Base-by-base conservation (phyloP, 2,329 filamentous ascomycete genomes). In the Nakataea oryzae region DNA sequence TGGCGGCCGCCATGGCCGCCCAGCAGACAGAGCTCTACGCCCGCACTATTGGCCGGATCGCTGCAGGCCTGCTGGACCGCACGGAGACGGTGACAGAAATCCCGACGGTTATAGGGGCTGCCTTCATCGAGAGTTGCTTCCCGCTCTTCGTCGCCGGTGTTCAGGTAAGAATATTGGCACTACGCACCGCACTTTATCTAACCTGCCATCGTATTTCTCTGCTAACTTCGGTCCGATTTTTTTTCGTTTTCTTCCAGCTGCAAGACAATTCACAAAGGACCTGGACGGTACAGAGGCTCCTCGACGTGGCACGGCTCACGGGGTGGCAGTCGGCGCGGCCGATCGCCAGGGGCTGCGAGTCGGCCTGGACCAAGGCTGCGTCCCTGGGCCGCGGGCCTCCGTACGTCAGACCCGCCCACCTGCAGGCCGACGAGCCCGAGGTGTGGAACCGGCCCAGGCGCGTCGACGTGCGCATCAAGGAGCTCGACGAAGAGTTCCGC, bases 71-170 rank as follows among this genome's bases (percentile, higher is more conserved):
- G 57, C 79, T 81, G 14, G 83, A 85, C 58, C 81, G 84, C 29
- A 79, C 80, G 14, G 75, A 79, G 12, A 73, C 76, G 12, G 75
- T 81, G 28, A 71, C 76, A 2, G 82, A 85, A 41, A 82, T 96
- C 1, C 93, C 87, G 66, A 93, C 92, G 0, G 81, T 87, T 32
- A 81, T 96, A 29, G 92, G 89, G 7, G 89, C 89, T 0, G 90
- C 90, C 0, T 81, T 96, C 27, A 91, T 91, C 63, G 93, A 97
- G 74, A 85, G 86, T 67, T 86, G 86, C 4, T 89, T 97, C 69
- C 86, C 88, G 5, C 78, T 96, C 1, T 97, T 97, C 75, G 91
- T 97, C 64, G 89, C 92, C 1, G 93, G 85, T 4, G 85, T 97
- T 13, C 85, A 87, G 78, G 85, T 87, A 74, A 67, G 73, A 21